Evolutionary conservation across 805 yeast species (phyloP), one percentile per base, ranked within the genome.

Genomic region (Lipomyces japonicus): DNA sequence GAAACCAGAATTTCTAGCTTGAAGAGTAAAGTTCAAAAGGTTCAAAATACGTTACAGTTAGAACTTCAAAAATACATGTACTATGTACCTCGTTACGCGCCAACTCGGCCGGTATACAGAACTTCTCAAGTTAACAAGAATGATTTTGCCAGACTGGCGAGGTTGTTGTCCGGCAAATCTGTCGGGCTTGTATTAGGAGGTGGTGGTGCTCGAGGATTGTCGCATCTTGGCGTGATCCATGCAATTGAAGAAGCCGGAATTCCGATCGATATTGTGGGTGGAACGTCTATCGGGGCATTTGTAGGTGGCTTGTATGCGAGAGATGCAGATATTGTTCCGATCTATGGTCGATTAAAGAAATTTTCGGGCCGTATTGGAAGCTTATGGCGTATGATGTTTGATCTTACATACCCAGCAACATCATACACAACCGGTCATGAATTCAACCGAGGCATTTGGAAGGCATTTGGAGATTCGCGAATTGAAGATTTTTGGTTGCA

Each of bases 361-460:
- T 91, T 91, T 68, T 77, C 95, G 2, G 83, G 82, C 12, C 75
- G 97, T 60, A 73, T 91, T 55, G 79, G 91, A 0, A 84, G 95
- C 1, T 53, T 85, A 2, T 91, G 98, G 98, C 74, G 97, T 60
- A 79, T 85, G 63, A 53, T 84, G 2, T 69, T 86, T 26, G 98
- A 91, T 65, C 68, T 93, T 61, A 91, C 98, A 0, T 85, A 90
- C 66, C 98, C 98, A 0, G 82, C 87, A 1, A 89, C 96, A 0
- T 84, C 97, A 0, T 91, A 95, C 64, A 86, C 95, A 9, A 93
- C 98, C 1, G 98, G 98, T 0, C 96, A 93, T 67, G 97, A 89
- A 66, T 91, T 91, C 68, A 91, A 91, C 67, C 75, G 97, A 59
- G 97, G 98, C 43, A 80, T 91, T n/a, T 93, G 97, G 96, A 91